Evolutionary conservation across 2,329 filamentous ascomycete genomes (phyloP).

Genomic region (Arachnopeziza araneosa): DNA sequence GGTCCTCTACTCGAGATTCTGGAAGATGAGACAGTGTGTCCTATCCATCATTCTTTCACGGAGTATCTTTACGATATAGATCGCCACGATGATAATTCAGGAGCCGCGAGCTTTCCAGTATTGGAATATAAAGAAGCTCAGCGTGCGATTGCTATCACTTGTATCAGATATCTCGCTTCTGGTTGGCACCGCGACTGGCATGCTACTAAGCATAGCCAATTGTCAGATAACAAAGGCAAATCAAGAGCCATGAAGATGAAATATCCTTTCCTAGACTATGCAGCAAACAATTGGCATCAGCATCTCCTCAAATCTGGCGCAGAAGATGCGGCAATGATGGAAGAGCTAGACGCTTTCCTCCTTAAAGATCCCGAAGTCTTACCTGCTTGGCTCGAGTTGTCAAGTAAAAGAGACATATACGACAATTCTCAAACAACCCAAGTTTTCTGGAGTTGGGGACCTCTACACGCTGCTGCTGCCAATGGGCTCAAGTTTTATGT

Average conservation of each 20-base stretch:
- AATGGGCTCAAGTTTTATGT: neutral
- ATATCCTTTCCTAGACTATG: neutral
- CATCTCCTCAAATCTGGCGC: neutral
- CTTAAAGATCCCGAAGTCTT: neutral
- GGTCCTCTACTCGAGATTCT: constrained; percentile 39
- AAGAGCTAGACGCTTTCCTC: too few species aligned
- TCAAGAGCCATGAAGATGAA: too few species aligned
- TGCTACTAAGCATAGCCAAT: too few species aligned
- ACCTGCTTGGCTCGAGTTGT: neutral
- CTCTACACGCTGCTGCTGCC: neutral
- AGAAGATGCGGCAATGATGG: too few species aligned
- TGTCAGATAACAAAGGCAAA: too few species aligned
- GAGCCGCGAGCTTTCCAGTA: neutral
- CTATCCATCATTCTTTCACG: constrained; percentile 44
- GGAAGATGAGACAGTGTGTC: constrained; percentile 38
- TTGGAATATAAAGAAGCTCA: neutral
- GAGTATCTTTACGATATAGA: constrained; percentile 33
- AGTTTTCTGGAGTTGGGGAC: too few species aligned
- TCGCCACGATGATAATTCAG: neutral
- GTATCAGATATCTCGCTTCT: neutral
- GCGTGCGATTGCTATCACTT: neutral
- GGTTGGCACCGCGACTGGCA: too few species aligned
- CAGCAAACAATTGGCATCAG: neutral
- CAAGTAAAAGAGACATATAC: neutral
- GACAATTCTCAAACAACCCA: neutral